Base-by-base conservation (phyloP, 1,139 yeast genomes). In the Pichia sp. region DNA sequence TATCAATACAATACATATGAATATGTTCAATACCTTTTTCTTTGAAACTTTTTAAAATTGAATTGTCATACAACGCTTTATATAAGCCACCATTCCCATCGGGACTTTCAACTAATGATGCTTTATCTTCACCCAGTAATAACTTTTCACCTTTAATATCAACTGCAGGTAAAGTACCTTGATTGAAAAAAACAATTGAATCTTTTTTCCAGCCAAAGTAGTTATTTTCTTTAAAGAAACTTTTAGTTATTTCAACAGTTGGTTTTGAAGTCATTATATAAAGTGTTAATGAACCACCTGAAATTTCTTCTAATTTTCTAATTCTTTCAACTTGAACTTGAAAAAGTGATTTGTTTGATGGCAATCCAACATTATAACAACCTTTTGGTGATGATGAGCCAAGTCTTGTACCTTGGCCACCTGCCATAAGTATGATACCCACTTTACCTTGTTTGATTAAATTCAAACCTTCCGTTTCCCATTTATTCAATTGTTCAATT, bases 21-120 rank as follows among this genome's bases (percentile, higher is more conserved):
- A 95, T 76, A 67, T 93, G 99, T 69, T 88, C 81, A 58, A 93
- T 81, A 10, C 89, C 90, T 53, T 83, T 82, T n/a, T 62, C 58
- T 30, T 71, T 65, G 66, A 93, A 80, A 66, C 91, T 96, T 11
- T 79, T 78, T 48, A 93, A 66, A 28, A 91, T 74, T 1, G 81
- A 80, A 58, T 84, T 80, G 42, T 78, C 77, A 60, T 73, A 72
- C 44, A 95, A 76, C 3, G 97, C 98, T 64, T 83, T 84, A 73
- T 95, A 95, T 53, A 95, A 74, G 1, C 99, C 99, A 53, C 99
- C 99, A 67, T 95, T 95, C 2, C 99, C 99, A 68, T 95, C 98
- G 2, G 99, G 99, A 14, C 97, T 88, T 62, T 87, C 87, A 39
- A 91, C 84, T 46, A 88, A 77, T 46, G 75, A 70, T 46, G 71